Conservation (phyloP, 2,329 filamentous ascomycete genomes). For the Aspergillus flavus region DNA sequence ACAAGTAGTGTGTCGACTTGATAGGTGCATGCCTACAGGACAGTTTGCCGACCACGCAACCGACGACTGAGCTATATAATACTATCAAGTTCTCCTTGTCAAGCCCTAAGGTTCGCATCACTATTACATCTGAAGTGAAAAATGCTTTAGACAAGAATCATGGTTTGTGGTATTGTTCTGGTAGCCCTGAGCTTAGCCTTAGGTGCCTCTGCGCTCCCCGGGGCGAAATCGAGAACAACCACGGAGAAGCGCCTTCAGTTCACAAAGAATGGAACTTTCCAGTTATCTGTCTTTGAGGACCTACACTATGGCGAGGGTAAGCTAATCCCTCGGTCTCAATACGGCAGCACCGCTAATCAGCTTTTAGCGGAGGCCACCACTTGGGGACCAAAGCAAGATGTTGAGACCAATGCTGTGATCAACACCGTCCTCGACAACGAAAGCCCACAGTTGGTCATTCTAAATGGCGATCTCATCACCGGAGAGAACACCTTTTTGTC, state of each 20-base stretch:
- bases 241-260: conserved; percentile 17
- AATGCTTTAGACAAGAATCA: too few relatives aligned
- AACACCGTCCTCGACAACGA: conserved; percentile 61
- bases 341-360: neutral
- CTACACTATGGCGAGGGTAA: conserved; percentile 71
- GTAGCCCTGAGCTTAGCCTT: too few relatives aligned
- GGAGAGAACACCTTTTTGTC: conserved; percentile 61
- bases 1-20: too few relatives aligned
- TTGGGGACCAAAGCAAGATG: conserved; percentile 49
- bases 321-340: conserved; percentile 1
- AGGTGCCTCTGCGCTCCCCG: too few relatives aligned
- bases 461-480: conserved; percentile 73
- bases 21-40: too few relatives aligned
- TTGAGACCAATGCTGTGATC: conserved; percentile 60
- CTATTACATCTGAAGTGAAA: too few relatives aligned
- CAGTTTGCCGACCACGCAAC: too few relatives aligned
- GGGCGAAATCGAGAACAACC: too few relatives aligned
- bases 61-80: too few relatives aligned
- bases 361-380: conserved; percentile 33
- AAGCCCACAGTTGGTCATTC: conserved; percentile 61
- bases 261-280: conserved; percentile 40
- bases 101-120: too few relatives aligned
- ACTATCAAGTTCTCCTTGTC: too few relatives aligned
- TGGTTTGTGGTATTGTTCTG: too few relatives aligned
- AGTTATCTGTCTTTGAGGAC: conserved; percentile 66